phyloP scores from a whole-genome alignment of 129 eudicot species.

The Logfia minima region DNA sequence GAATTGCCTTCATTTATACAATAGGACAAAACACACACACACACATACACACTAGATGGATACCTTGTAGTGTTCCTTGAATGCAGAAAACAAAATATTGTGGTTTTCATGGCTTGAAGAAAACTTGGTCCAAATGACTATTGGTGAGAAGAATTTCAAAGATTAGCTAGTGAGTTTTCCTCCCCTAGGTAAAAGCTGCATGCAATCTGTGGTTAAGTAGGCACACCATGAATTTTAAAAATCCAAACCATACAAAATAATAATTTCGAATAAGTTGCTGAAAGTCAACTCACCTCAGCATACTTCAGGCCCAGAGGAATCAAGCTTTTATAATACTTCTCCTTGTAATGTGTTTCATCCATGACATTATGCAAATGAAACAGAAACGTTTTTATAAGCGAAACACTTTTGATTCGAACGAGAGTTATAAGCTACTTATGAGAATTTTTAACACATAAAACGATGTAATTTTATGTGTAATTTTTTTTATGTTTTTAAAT shows the following conservation, averaged over 20 bases:
- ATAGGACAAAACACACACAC: background rate
- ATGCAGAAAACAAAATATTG: slow-evolving; percentile 63
- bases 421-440: too few species aligned
- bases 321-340: slow-evolving; percentile 68
- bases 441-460: too few species aligned
- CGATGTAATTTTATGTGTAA: too few species aligned
- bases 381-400: too few species aligned
- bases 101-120: slow-evolving; percentile 58
- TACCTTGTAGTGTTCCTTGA: slow-evolving; percentile 86
- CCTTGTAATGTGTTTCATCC: slow-evolving; percentile 54
- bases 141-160: slow-evolving; percentile 91
- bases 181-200: slow-evolving; percentile 99
- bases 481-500: too few species aligned
- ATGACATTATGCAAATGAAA: slow-evolving; percentile 77
- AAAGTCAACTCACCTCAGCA: slow-evolving; percentile 53
- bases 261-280: background rate
- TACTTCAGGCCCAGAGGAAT: slow-evolving; percentile 80
- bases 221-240: slow-evolving; percentile 37
- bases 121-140: slow-evolving; percentile 89
- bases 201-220: slow-evolving; percentile 57
- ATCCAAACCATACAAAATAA: background rate
- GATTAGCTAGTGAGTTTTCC: slow-evolving; percentile 86
- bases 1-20: background rate
- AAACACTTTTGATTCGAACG: too few species aligned
- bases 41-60: background rate